Evolutionary conservation across 495 filamentous ascomycete species (phyloP).

Genomic region (Trichoderma asperelloides): DNA sequence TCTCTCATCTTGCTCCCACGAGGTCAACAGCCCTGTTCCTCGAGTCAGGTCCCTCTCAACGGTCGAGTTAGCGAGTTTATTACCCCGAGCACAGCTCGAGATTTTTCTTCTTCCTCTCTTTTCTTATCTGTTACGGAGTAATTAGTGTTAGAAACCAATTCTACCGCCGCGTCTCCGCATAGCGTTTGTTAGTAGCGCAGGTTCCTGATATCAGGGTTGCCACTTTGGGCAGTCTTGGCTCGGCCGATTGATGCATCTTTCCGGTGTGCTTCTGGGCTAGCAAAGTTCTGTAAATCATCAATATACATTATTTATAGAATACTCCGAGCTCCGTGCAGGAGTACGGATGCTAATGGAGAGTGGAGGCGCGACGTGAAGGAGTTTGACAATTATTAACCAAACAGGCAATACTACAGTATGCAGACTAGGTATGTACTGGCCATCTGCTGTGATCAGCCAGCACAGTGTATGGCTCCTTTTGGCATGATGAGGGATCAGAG

Average conservation of each 20-base stretch:
- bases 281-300: too few relatives aligned
- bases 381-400: background rate
- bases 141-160: background rate
- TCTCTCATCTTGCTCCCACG: background rate
- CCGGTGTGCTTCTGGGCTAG: background rate
- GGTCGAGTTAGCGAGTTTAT: too few relatives aligned
- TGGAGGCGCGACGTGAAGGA: background rate
- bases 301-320: too few relatives aligned
- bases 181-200: background rate
- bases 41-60: background rate
- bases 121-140: background rate
- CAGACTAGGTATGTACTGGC: background rate
- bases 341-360: background rate
- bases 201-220: background rate
- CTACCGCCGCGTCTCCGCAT: background rate
- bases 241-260: background rate
- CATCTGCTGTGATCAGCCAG: background rate
- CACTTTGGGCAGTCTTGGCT: background rate
- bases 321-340: background rate
- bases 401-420: background rate
- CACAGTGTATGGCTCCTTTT: background rate
- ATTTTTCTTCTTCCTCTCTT: background rate
- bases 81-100: background rate
- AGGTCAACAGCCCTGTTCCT: background rate
- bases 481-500: background rate